phyloP scores from a whole-genome alignment of 352 stramenopile genomes.

The Phytophthora macrochlamydospora region DNA sequence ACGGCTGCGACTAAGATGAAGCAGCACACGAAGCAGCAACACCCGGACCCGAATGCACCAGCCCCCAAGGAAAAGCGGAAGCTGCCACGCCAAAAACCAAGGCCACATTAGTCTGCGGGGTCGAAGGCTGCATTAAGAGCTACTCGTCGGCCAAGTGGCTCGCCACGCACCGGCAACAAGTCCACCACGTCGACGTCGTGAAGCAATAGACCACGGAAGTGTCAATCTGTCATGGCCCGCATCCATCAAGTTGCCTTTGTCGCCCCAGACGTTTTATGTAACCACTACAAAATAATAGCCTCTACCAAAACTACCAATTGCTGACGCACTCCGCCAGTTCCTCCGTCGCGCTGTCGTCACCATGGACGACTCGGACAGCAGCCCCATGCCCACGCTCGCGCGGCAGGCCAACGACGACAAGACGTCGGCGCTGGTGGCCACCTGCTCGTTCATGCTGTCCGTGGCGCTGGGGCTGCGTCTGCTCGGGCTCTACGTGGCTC shows the following conservation, averaged over 20 bases:
- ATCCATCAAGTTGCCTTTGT: too few species aligned
- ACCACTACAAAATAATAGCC: too few species aligned
- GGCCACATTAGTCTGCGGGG: slow-evolving; percentile 27
- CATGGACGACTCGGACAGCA: slow-evolving; percentile 11
- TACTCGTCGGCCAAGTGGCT: slow-evolving; percentile 48
- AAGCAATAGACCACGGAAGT: too few species aligned
- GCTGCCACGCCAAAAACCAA: too few species aligned
- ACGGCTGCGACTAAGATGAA: slow-evolving; percentile 27
- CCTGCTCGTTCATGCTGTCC: slow-evolving; percentile 67
- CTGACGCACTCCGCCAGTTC: too few species aligned
- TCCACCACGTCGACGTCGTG: not conserved
- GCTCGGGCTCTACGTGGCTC: slow-evolving; percentile 39
- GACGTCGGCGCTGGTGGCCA: slow-evolving; percentile 54
- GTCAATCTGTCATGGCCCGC: too few species aligned
- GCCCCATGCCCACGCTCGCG: slow-evolving; percentile 21
- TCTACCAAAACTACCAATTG: too few species aligned
- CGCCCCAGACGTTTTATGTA: too few species aligned
- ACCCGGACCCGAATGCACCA: slow-evolving; percentile 2
- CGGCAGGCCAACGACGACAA: slow-evolving; percentile 45
- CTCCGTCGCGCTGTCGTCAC: not conserved
- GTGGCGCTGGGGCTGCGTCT: slow-evolving; percentile 52
- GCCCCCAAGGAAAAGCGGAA: slow-evolving; percentile 1
- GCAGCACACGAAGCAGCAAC: slow-evolving; percentile 30
- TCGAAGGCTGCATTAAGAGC: slow-evolving; percentile 38
- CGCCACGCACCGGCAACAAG: slow-evolving; percentile 35